Percentiles rank a stretch among this genome's conserved stretches.
phyloP scores from a whole-genome alignment of 2,329 filamentous ascomycete species.

The Colletotrichum endophyticum region DNA sequence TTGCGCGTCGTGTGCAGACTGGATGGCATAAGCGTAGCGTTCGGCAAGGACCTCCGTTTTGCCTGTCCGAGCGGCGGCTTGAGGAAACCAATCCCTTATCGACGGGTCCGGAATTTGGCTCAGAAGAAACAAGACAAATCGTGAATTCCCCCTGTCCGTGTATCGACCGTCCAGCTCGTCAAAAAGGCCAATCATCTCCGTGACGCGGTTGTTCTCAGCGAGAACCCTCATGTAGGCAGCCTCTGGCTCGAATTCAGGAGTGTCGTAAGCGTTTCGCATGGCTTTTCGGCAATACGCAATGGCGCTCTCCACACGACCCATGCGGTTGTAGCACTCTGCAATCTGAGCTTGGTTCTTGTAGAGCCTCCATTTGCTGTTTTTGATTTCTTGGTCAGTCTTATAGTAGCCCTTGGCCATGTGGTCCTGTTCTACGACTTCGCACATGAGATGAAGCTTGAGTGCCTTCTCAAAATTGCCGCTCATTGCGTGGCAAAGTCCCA shows the following conservation, averaged over 20 bases:
- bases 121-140: constrained; percentile 39
- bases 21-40: constrained; percentile 34
- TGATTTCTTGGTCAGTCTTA: constrained; percentile 25
- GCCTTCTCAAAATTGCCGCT: constrained; percentile 40
- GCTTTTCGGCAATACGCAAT: constrained; percentile 41
- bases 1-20: constrained; percentile 34
- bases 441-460: constrained; percentile 38
- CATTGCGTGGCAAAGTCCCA: constrained; percentile 42
- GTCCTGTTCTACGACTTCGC: constrained; percentile 37
- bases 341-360: constrained; percentile 45
- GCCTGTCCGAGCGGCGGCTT: constrained; percentile 39
- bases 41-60: constrained; percentile 33
- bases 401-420: constrained; percentile 29
- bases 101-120: constrained; percentile 35
- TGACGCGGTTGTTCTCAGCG: constrained; percentile 39
- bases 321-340: constrained; percentile 39
- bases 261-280: constrained; percentile 29
- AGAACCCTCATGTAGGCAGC: constrained; percentile 40
- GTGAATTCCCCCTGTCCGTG: constrained; percentile 26
- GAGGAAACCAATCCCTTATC: constrained; percentile 43
- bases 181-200: constrained; percentile 38
- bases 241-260: constrained; percentile 42
- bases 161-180: constrained; percentile 33
- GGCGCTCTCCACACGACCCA: constrained; percentile 34
- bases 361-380: constrained; percentile 40